Evolutionary conservation across 2,329 filamentous ascomycete genomes (phyloP).

Genomic region (Venturia asperata): DNA sequence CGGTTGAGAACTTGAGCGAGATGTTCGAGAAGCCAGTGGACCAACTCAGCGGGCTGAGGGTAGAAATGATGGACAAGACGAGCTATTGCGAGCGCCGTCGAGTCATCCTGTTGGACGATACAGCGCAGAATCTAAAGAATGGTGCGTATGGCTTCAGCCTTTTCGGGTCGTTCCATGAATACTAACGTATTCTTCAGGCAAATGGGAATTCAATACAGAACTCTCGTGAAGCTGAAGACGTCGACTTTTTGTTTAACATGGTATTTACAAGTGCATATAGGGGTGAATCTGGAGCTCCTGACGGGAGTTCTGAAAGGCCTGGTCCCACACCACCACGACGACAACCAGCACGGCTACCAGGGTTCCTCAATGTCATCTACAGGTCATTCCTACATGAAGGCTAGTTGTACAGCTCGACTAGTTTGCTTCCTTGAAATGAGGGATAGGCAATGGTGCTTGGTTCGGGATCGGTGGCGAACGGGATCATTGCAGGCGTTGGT

Average conservation of each 20-base stretch:
- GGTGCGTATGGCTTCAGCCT: slow-evolving; percentile 43
- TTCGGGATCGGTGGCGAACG: neutral
- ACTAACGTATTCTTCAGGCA: neutral
- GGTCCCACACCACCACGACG: neutral
- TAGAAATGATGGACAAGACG: slow-evolving; percentile 98
- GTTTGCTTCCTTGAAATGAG: neutral
- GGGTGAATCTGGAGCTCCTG: neutral
- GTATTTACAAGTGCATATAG: slow-evolving; percentile 10
- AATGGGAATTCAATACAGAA: slow-evolving; percentile 18
- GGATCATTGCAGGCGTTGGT: neutral
- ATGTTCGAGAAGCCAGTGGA: slow-evolving; percentile 98
- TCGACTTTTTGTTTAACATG: slow-evolving; percentile 3
- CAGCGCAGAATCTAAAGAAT: slow-evolving; percentile 82
- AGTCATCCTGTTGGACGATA: slow-evolving; percentile 83
- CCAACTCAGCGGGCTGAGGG: slow-evolving; percentile 78
- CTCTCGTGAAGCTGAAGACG: neutral
- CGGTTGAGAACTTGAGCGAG: slow-evolving; percentile 91
- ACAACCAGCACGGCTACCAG: too few relatives aligned
- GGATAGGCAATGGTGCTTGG: neutral
- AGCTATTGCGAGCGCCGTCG: slow-evolving; percentile 91
- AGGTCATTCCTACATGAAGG: too few relatives aligned
- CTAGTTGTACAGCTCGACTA: too few relatives aligned
- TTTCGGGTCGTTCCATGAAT: neutral
- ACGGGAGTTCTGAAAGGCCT: too few relatives aligned
- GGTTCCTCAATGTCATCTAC: too few relatives aligned